Evolutionary conservation across 345 rosid species (phyloP).

Genomic region (Eucalyptus fibrosa): DNA sequence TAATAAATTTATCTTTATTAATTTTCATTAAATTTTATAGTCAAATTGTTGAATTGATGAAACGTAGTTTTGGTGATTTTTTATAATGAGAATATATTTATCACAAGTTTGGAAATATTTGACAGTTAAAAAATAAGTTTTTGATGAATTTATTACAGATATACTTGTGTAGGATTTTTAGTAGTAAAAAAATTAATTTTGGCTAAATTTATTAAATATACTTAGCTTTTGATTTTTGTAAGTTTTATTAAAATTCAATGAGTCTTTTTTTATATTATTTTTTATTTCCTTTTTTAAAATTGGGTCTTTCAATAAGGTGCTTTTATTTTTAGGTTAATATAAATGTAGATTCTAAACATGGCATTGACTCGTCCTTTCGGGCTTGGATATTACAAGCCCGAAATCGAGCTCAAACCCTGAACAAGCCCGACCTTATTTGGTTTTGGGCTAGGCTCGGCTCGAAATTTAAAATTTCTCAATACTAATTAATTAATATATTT

Average conservation of each 20-base stretch:
- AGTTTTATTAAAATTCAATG: not conserved
- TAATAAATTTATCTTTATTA: not conserved
- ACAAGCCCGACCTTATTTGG: not conserved
- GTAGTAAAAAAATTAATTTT: too few relatives aligned
- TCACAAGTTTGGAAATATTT: too few relatives aligned
- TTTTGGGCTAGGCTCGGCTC: not conserved
- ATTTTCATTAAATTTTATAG: not conserved
- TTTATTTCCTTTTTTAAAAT: not conserved
- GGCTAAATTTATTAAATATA: too few relatives aligned
- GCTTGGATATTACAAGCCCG: not conserved
- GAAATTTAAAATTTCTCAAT: not conserved
- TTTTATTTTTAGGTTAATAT: not conserved
- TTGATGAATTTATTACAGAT: accelerated
- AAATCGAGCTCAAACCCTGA: not conserved
- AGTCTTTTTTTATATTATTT: too few relatives aligned
- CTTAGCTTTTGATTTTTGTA: not conserved
- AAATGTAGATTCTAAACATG: not conserved
- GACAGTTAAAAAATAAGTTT: too few relatives aligned
- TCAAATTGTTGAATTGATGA: too few relatives aligned
- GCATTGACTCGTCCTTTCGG: not conserved
- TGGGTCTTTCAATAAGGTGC: not conserved
- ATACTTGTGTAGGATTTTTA: accelerated
- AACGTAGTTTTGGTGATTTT: too few relatives aligned
- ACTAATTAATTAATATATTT: not conserved
- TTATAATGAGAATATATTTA: too few relatives aligned